Evolutionary conservation across 2,329 filamentous ascomycete genomes (phyloP).

Genomic region (Fusarium secorum): DNA sequence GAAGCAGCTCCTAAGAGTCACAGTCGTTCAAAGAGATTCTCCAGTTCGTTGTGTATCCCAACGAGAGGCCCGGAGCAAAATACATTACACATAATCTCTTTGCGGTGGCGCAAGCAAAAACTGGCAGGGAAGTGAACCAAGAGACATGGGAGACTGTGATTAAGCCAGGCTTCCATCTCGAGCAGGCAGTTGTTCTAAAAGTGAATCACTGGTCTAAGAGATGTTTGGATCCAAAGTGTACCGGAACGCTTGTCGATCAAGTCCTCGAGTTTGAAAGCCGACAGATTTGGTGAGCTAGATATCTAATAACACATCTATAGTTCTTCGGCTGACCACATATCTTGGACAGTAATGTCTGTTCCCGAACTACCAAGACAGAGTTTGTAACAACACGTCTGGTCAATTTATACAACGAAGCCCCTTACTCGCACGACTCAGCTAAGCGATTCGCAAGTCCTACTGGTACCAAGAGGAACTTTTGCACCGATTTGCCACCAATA

Average conservation of each 20-base stretch:
- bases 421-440: too few relatives aligned
- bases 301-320: not conserved
- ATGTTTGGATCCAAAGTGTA: not conserved
- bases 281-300: not conserved
- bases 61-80: not conserved
- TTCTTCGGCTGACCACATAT: rapidly evolving
- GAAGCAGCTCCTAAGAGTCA: not conserved
- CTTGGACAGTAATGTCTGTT: not conserved
- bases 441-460: not conserved
- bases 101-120: not conserved
- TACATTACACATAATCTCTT: not conserved
- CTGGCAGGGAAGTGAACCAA: not conserved
- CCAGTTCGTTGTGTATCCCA: not conserved
- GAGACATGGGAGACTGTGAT: not conserved
- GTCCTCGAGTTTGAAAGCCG: not conserved
- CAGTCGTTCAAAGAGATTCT: not conserved
- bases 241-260: not conserved
- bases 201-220: not conserved
- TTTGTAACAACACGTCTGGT: too few relatives aligned
- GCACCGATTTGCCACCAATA: not conserved
- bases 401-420: not conserved
- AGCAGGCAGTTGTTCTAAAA: not conserved
- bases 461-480: not conserved
- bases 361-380: not conserved
- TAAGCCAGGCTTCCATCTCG: not conserved